These are phyloP conservation scores for Skeletonema marinoi DNA, from an alignment of 108 stramenopile species.

Conservation along the genomic window DNA sequence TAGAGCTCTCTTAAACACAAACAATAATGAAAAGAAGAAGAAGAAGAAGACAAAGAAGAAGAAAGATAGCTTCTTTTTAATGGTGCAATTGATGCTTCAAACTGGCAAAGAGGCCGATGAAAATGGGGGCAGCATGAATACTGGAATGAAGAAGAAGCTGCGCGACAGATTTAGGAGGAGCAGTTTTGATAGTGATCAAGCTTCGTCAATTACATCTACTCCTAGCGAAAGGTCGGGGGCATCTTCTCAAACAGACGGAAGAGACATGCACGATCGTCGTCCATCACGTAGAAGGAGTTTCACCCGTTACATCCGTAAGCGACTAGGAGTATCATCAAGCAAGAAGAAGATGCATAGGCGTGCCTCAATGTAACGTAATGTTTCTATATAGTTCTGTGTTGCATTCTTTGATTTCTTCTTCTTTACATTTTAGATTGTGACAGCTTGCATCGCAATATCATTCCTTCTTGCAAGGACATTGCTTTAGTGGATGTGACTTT, in stretches of 20 bases:
- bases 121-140: not conserved
- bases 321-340: no score
- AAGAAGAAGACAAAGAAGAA: no score
- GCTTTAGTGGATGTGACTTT: not conserved
- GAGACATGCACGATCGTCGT: not conserved
- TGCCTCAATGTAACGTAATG: not conserved
- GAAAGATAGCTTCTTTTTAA: not conserved
- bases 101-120: not conserved
- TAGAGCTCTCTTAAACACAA: not conserved
- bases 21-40: not conserved
- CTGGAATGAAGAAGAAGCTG: not conserved
- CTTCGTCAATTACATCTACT: not conserved
- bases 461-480: conserved; percentile 10
- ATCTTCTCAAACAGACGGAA: no score
- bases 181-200: not conserved
- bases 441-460: not conserved
- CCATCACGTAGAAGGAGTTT: not conserved
- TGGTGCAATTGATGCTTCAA: not conserved
- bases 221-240: not conserved
- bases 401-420: no score
- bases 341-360: not conserved
- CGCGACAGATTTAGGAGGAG: not conserved
- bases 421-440: not conserved
- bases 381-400: no score
- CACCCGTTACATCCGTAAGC: not conserved